Evolutionary conservation across 1,139 yeast genomes (phyloP), one percentile per base, ranked within the genome.

Genomic region (Protomyces arabidopsidicola): DNA sequence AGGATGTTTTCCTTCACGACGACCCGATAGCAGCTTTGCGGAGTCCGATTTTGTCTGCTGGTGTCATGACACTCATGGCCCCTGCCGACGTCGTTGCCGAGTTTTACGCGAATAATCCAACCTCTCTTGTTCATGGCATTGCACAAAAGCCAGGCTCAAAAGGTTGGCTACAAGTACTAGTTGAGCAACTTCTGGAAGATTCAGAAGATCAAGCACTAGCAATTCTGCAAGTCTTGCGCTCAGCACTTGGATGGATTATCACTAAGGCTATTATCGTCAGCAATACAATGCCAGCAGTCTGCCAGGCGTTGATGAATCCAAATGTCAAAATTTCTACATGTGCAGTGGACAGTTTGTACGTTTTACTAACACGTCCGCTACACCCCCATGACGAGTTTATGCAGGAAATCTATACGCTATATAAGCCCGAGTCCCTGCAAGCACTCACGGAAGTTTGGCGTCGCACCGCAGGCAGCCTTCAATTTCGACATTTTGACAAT

Each of bases 151-250:
- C 85, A 48, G 84, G 86, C 24, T 73, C 78, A 6, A 87, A 85
- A 60, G 98, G 99, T 42, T 95, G 99, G 99, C 84, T 95, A 66
- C 74, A 79, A 16, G 79, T 85, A 51, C 91, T 97, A 96, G 56
- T 57, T 3, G 87, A 83, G 70, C 72, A 75, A 60, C 67, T 75
- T 24, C 60, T 64, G 20, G 65, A 65, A 16, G 71, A 69, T 34
- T 65, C 63, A 20, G 75, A 71, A 51, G 76, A 72, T 70, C 80
- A 75, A 68, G 86, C 85, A 1, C 81, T 88, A 50, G 86, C 87
- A 71, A 80, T 88, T 14, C 78, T 95, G 59, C 89, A 91, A 66
- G 88, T 96, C 2, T 82, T 91, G 72, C 93, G 91, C 72, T 86
- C 96, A 0, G 89, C 97, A 70, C 80, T 93, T 66, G 91, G 88